Evolutionary conservation across 306 rosid species (phyloP), one percentile per base, ranked within the genome.

Genomic region (Vigna hirtella): DNA sequence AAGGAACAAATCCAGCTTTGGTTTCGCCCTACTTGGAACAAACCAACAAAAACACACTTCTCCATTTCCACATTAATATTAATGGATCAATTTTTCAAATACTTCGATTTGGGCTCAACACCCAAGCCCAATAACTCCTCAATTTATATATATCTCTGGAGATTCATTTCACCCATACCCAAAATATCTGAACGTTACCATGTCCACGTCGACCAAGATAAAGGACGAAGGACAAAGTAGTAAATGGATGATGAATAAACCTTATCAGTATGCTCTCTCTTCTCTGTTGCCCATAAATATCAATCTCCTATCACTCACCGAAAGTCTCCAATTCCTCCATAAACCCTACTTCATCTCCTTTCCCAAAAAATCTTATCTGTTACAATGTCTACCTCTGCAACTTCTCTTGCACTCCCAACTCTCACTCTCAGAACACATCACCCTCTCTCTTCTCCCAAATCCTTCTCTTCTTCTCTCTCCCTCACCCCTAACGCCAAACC

Each of bases 341-440:
- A 20, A 82, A 74, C 83, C 86, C 84, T 79, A 70, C 0, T 57
- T 26, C 18, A 14, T 1, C 15, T 12, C 4, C 15, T 13, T 14
- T 0, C 13, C 4, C 4, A 26, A n/a, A 4, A 38, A 56, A 40
- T 88, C 93, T 92, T 88, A 88, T 94, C 95, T 68, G 1, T 2
- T 13, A 48, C 93, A 83, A 91, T 95, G 97, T 26, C 97, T 72
- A 66, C 98, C 81, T 79, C 93, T 16, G 91, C 95, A 0, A 82
- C 97, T 66, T 90, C 96, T 13, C 58, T 95, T 0, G 85, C 85
- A 5, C 87, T 91, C 17, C 90, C 95, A 1, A 79, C 89, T 26
- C 76, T 89, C 30, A 50, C 87, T 13, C 89, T 86, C 59, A 83
- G 81, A 48, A 69, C 91, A 42, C 83, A 73, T 24, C 69, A 85